Base-by-base conservation (phyloP, 495 filamentous ascomycete genomes). In the Thermothielavioides terrestris region DNA sequence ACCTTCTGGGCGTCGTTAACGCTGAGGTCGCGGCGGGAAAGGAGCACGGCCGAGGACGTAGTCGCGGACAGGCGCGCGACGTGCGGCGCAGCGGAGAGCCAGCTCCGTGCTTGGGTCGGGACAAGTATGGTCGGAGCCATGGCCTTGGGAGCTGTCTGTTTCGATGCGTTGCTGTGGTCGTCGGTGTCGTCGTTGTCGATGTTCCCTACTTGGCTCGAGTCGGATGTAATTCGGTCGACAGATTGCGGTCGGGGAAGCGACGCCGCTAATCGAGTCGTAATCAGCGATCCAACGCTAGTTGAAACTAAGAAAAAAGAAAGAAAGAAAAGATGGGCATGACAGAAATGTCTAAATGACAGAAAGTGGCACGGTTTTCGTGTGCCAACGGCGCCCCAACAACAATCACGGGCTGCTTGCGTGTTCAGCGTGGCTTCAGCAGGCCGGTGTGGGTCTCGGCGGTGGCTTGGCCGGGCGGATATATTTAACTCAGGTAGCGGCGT, bases 1-100 rank as follows among this genome's bases (percentile, higher is more conserved):
- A 87, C 74, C 34, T 77, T 77, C 62, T 89, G 85, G 11, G 85
- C 85, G 61, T 80, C 77, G 60, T 78, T 69, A 51, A 88, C 83
- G 17, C 70, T 74, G 9, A 89, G 69, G 58, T 73, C 73, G 51
- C 84, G 81, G 41, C 62, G 61, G 21, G 54, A 41, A 38, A 65
- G 41, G 14, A 59, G 41, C 27, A 46, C 36, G 15, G 50, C 27
- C 7, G 54, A 48, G 15, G 34, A 17, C 25, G 45, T 28, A 7
- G 26, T 15, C 3, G 22, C 25, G n/a, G 49, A 34, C 25, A 30
- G 21, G 39, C 20, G 53, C 34, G 35, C 34, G 37, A 49, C 4
- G 39, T 46, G 41, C 5, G 54, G 49, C 0, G 36, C 42, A 15
- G 36, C 34, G 12, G 49, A 15, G 32, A 47, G 28, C 30, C 46